Conservation (phyloP, 441 rosid species). For the Populus hybrid region DNA sequence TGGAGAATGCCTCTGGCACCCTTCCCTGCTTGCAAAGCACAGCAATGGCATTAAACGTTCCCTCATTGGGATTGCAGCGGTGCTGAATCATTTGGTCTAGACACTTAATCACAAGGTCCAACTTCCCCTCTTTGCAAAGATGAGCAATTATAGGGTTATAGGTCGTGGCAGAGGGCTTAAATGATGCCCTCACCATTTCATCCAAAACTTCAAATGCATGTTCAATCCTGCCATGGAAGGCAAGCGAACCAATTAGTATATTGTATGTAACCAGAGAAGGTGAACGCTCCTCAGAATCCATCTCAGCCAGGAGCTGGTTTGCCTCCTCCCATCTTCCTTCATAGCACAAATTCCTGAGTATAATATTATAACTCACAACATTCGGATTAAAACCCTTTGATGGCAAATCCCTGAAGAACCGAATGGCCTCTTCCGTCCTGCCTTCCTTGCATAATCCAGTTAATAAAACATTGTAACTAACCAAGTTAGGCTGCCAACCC, state of each 20-base stretch:
- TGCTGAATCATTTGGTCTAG: slow-evolving; percentile 59
- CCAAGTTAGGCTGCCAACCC: slow-evolving; percentile 69
- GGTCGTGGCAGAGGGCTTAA: slow-evolving; percentile 52
- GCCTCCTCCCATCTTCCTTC: slow-evolving; percentile 84
- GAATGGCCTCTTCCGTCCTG: slow-evolving; percentile 62
- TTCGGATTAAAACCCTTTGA: slow-evolving; percentile 63
- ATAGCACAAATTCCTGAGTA: slow-evolving; percentile 63
- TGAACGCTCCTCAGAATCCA: slow-evolving; percentile 59
- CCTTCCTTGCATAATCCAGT: slow-evolving; percentile 87
- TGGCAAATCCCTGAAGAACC: slow-evolving; percentile 57
- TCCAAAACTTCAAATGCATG: slow-evolving; percentile 64
- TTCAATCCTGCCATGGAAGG: slow-evolving; percentile 56
- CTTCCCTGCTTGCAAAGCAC: slow-evolving; percentile 47
- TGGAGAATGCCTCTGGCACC: slow-evolving; percentile 69
- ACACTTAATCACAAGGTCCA: slow-evolving; percentile 61
- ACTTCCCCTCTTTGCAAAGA: slow-evolving; percentile 57
- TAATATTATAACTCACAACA: slow-evolving; percentile 68
- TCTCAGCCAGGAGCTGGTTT: slow-evolving; percentile 57
- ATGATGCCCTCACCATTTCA: slow-evolving; percentile 52
- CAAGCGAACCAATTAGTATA: slow-evolving; percentile 64
- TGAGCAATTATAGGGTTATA: slow-evolving; percentile 69
- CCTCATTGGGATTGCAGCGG: slow-evolving; percentile 59
- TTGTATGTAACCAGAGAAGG: slow-evolving; percentile 68
- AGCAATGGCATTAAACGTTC: slow-evolving; percentile 72
- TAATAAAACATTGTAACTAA: slow-evolving; percentile 66